phyloP scores from a whole-genome alignment of 306 rosid genomes.

The Elaeagnus macrophylla region DNA sequence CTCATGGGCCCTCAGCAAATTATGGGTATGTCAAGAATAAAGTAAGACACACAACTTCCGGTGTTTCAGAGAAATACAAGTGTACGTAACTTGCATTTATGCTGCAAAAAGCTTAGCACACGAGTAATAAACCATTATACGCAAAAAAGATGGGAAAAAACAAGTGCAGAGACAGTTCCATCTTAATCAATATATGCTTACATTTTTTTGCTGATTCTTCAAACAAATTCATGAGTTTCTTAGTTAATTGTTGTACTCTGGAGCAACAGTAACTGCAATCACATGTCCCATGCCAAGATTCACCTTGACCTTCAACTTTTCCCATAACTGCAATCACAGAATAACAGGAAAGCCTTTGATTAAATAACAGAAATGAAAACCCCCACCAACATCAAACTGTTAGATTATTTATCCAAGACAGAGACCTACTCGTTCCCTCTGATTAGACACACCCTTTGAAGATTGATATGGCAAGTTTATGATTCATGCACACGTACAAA shows the following conservation, averaged over 20 bases:
- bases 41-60: no score
- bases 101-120: no score
- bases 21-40: no score
- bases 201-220: slow-evolving; percentile 83
- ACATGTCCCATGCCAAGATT: slow-evolving; percentile 93
- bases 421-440: not conserved
- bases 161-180: not conserved
- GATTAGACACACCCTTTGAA: not conserved
- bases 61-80: no score
- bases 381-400: not conserved
- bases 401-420: no score
- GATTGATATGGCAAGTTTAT: no score
- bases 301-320: slow-evolving; percentile 93
- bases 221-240: slow-evolving; percentile 74
- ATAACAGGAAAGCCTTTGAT: not conserved
- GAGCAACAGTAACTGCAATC: slow-evolving; percentile 75
- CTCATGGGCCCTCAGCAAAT: no score
- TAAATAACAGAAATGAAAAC: not conserved
- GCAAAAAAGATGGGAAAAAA: no score
- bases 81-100: no score
- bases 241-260: slow-evolving; percentile 78
- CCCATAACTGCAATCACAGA: slow-evolving; percentile 66
- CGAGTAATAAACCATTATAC: no score
- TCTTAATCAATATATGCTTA: slow-evolving; percentile 22
- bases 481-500: no score